Conservation (phyloP, 192 early-diverging fungal species). For the Chytriomyces sp. region DNA sequence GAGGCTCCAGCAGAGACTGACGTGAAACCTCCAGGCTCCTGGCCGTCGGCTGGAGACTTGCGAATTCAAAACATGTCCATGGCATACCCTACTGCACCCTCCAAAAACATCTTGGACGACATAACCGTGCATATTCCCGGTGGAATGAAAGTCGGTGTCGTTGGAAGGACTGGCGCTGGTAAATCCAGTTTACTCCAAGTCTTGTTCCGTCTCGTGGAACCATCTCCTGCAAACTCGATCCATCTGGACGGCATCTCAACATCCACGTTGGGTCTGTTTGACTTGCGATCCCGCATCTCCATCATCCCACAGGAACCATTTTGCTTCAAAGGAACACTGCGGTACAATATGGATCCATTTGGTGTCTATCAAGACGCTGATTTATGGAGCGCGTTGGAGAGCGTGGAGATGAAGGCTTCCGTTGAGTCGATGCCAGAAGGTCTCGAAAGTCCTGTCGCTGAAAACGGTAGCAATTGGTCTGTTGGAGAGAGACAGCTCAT, state of each 20-base stretch:
- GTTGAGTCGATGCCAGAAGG: constrained; percentile 56
- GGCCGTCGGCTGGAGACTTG: constrained; percentile 63
- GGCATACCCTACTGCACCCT: constrained; percentile 46
- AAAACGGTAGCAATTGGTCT: constrained; percentile 72
- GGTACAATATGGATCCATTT: constrained; percentile 77
- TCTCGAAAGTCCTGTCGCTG: constrained; percentile 60
- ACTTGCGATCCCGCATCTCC: constrained; percentile 59
- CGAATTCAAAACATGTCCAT: constrained; percentile 58
- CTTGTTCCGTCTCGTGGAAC: constrained; percentile 75
- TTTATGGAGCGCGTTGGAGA: constrained; percentile 67
- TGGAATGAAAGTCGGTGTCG: constrained; percentile 75
- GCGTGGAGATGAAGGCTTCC: constrained; percentile 36
- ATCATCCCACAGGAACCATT: constrained; percentile 70
- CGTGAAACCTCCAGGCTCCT: constrained; percentile 45
- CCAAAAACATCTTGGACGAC: constrained; percentile 50
- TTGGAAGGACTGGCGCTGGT: constrained; percentile 75
- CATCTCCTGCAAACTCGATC: constrained; percentile 55
- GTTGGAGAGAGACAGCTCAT: constrained; percentile 80
- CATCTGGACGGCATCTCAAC: constrained; percentile 72
- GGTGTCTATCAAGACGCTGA: constrained; percentile 61
- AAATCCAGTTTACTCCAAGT: constrained; percentile 63
- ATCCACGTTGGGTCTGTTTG: constrained; percentile 56
- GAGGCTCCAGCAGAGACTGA: constrained; percentile 33
- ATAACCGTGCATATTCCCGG: constrained; percentile 65
- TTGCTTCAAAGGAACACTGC: constrained; percentile 65